Base-by-base conservation (phyloP, 768 basidiomycete genomes). In the Russula lepida region DNA sequence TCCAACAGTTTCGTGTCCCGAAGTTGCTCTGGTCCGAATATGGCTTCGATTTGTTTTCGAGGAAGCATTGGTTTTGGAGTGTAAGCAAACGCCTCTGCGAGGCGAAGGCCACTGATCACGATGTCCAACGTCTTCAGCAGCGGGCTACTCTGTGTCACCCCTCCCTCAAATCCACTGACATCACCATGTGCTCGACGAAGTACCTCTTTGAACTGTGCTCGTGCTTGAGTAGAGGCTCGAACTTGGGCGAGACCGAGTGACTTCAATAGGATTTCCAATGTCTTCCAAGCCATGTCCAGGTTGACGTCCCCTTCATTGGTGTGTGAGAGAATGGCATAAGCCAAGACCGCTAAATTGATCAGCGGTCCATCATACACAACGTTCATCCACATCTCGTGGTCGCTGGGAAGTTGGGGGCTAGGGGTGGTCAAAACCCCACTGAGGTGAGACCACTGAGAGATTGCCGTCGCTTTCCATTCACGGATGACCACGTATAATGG, bases 21-120 rank as follows among this genome's bases (percentile, higher is more conserved):
- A 32, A 59, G 33, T 32, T 59, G 51, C 23, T 46, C 58, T 41
- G 15, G 39, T 37, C 58, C 58, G 21, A 53, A 53, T 21, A 53
- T 46, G 6, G 28, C 19, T 15, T 59, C 51, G 17, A 35, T 39
- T 5, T 6, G 21, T 30, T 27, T 44, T 7, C 4, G 25, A 6
- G 19, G 35, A 28, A 37, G 27, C 25, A 7, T 27, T 15, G 33
- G 35, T 5, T 17, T 41, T 15, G 30, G 58, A 25, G 17, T 23
- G 33, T n/a, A 2, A 13, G n/a, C 13, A 28, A 59, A 59, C 30
- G 37, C 58, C 32, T 8, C 9, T 13, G 23, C 33, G 30, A 59
- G 51, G 43, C 9, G 50, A 41, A 19, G 39, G 6, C 51, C 58
- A 19, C 25, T 41, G 32, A 28, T 21, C 15, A 28, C 58, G 32